Evolutionary conservation across 1,139 yeast genomes (phyloP).

Genomic region (Oligophagozyma castellii): DNA sequence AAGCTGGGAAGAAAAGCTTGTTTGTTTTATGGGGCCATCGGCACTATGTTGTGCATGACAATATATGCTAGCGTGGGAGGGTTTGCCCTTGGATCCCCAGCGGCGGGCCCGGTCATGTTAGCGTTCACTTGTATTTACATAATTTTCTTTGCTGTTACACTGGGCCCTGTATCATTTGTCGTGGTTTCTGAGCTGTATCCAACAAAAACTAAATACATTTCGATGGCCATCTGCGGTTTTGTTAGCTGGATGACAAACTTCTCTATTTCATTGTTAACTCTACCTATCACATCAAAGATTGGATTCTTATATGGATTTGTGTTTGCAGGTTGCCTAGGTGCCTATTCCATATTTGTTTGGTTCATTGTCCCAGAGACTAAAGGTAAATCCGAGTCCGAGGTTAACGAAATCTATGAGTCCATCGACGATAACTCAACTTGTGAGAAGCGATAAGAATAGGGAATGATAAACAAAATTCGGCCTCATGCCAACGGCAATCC

Average conservation of each 20-base stretch:
- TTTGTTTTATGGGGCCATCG: constrained; percentile 45
- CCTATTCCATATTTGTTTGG: constrained; percentile 44
- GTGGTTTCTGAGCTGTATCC: constrained; percentile 70
- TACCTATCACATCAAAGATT: constrained; percentile 41
- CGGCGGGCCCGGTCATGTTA: constrained; percentile 59
- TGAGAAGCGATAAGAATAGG: not conserved
- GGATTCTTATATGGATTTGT: constrained; percentile 55
- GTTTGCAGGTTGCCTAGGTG: constrained; percentile 49
- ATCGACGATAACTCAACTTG: not conserved
- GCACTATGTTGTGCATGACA: constrained; percentile 49
- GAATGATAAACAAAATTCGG: not conserved
- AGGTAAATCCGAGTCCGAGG: constrained; percentile 53
- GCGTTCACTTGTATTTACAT: constrained; percentile 63
- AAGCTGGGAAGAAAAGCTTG: constrained; percentile 54
- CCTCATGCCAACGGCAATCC: not conserved
- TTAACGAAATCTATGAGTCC: constrained; percentile 26
- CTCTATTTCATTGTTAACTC: constrained; percentile 59
- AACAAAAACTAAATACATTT: constrained; percentile 57
- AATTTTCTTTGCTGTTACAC: constrained; percentile 64
- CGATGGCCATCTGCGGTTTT: constrained; percentile 62
- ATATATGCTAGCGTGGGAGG: constrained; percentile 56
- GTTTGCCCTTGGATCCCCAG: constrained; percentile 26
- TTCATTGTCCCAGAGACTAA: constrained; percentile 59
- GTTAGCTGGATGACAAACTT: constrained; percentile 70
- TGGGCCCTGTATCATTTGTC: constrained; percentile 77